These are phyloP conservation scores for Malbranchea cinnamomea DNA, from an alignment of 2,329 filamentous ascomycete genomes.

Conservation along the genomic window DNA sequence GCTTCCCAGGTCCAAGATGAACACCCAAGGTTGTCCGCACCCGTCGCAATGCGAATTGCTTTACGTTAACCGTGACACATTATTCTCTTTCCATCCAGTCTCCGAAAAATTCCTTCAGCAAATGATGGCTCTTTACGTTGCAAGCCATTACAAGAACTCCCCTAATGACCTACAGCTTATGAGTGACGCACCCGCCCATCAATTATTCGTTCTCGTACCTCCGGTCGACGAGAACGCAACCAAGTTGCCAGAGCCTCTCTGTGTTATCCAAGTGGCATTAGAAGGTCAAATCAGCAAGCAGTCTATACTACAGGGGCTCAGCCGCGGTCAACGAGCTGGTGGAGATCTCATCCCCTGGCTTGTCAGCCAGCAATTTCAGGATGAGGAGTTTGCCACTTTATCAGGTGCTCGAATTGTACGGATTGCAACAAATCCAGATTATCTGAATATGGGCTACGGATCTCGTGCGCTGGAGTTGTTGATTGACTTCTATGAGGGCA, in stretches of 20 bases:
- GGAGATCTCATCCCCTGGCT: conserved; percentile 97
- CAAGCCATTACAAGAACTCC: conserved; percentile 95
- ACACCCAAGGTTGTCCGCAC: conserved; percentile 68
- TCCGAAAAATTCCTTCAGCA: conserved; percentile 95
- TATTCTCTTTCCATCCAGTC: conserved; percentile 95
- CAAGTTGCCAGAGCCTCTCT: conserved; percentile 79
- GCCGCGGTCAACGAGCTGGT: conserved; percentile 72
- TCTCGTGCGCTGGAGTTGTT: conserved; percentile 76
- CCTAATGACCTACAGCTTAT: conserved; percentile 97
- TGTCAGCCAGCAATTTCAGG: conserved; percentile 94
- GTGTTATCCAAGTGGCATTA: conserved; percentile 83
- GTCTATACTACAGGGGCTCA: conserved; percentile 80
- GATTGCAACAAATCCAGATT: conserved; percentile 93
- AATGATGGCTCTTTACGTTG: conserved; percentile 95
- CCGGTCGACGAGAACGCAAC: conserved; percentile 64
- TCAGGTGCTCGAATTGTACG: conserved; percentile 85
- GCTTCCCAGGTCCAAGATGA: conserved; percentile 59
- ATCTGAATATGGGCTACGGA: conserved; percentile 84
- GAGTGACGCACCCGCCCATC: conserved; percentile 93
- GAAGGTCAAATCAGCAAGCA: conserved; percentile 91
- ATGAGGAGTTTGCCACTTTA: conserved; percentile 85
- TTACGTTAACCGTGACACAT: conserved; percentile 87
- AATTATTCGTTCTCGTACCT: conserved; percentile 85
- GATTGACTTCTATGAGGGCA: conserved; percentile 85
- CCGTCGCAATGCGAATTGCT: conserved; percentile 83